Percentiles rank a stretch among this genome's conserved stretches.
These are phyloP conservation scores for Xylariaceae sp. DNA, from an alignment of 2,329 filamentous ascomycete species.

Conservation along the genomic window DNA sequence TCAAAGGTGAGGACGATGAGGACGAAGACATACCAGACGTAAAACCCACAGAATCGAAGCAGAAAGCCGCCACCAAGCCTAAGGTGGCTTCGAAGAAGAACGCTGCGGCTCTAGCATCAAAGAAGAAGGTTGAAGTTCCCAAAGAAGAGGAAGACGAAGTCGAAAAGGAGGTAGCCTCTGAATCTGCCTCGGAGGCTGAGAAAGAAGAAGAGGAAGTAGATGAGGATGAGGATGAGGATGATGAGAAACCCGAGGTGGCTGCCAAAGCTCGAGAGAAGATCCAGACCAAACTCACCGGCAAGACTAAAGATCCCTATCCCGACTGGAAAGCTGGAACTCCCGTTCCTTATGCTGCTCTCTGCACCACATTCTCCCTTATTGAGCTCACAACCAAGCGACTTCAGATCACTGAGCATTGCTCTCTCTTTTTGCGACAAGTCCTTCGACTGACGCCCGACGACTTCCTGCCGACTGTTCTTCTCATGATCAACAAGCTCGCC, in stretches of 20 bases:
- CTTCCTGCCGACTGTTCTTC: slow-evolving; percentile 78
- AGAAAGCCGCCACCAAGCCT: slow-evolving; percentile 24
- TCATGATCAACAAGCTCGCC: slow-evolving; percentile 98
- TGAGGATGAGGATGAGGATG: slow-evolving; percentile 51
- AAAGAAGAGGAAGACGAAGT: slow-evolving; percentile 31
- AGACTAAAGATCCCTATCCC: slow-evolving; percentile 77
- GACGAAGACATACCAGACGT: slow-evolving; percentile 36
- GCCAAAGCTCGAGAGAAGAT: slow-evolving; percentile 77
- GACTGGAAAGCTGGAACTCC: slow-evolving; percentile 89
- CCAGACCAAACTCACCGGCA: slow-evolving; percentile 68
- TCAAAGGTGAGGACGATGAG: slow-evolving; percentile 51
- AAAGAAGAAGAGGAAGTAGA: slow-evolving; percentile 29
- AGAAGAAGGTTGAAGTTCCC: slow-evolving; percentile 21
- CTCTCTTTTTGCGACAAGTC: slow-evolving; percentile 90
- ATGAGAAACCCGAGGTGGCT: slow-evolving; percentile 65
- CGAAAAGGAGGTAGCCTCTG: slow-evolving; percentile 43
- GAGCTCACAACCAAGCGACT: slow-evolving; percentile 93
- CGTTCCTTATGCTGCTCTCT: slow-evolving; percentile 91
- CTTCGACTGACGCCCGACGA: slow-evolving; percentile 84
- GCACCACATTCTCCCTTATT: slow-evolving; percentile 88
- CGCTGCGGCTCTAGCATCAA: slow-evolving; percentile 18
- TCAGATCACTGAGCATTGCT: slow-evolving; percentile 83
- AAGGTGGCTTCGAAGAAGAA: slow-evolving; percentile 30
- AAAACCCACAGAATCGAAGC: slow-evolving; percentile 28
- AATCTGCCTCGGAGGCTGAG: slow-evolving; percentile 48